These are phyloP conservation scores for Lecanicillium sp. DNA, from an alignment of 2,329 filamentous ascomycete genomes.

Conservation along the genomic window DNA sequence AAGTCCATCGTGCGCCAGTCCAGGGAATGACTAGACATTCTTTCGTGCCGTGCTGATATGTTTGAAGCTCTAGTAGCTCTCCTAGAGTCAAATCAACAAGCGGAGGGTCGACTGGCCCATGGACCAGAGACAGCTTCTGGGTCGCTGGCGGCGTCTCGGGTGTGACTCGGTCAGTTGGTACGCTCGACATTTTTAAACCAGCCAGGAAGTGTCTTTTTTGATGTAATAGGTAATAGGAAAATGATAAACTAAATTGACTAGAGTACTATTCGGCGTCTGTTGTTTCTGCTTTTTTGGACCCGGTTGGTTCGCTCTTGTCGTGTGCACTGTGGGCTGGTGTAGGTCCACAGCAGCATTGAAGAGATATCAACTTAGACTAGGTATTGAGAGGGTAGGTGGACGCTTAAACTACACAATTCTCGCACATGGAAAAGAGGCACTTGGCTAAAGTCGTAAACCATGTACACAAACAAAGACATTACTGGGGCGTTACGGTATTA, in stretches of 20 bases:
- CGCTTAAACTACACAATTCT: no score
- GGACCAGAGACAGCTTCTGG: slow-evolving; percentile 49
- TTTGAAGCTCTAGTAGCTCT: slow-evolving; percentile 64
- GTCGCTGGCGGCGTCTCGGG: slow-evolving; percentile 20
- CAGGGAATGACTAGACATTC: slow-evolving; percentile 69
- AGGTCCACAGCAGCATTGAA: no score
- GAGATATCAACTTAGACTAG: no score
- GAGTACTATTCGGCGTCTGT: neutral
- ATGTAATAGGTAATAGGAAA: neutral
- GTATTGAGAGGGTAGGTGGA: no score
- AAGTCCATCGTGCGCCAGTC: slow-evolving; percentile 68
- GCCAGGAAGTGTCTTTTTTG: no score
- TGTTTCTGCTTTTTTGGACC: no score
- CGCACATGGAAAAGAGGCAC: no score
- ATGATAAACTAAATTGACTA: neutral
- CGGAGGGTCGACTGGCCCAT: slow-evolving; percentile 60
- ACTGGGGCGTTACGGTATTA: neutral
- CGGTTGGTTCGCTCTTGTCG: no score
- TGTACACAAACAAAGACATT: no score
- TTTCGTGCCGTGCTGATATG: slow-evolving; percentile 51
- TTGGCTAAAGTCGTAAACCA: no score
- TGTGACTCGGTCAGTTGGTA: slow-evolving; percentile 17
- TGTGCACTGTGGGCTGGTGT: no score
- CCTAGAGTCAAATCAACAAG: slow-evolving; percentile 65
- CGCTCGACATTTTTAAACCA: slow-evolving; percentile 4